Evolutionary conservation across 179 eudicot genomes (phyloP), one percentile per base, ranked within the genome.

Genomic region (Silene noctiflora): DNA sequence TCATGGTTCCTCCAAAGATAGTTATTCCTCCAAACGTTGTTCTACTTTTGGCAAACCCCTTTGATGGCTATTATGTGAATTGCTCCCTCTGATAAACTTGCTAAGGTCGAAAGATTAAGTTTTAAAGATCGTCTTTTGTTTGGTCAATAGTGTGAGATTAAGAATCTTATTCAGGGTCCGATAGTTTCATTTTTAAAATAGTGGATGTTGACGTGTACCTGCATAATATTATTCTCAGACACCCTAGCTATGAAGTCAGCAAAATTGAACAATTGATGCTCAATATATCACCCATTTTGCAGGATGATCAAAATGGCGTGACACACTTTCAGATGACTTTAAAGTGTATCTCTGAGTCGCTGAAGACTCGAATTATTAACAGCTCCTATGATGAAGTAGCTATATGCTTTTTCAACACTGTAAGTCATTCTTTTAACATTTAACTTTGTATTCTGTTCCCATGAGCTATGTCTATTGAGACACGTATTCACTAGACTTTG

Each of bases 331-430:
- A 93, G 60, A 82, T 88, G 78, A 87, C 91, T 81, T 72, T 90
- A 56, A 89, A 85, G 75, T 91, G 96, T 75, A 90, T 95, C 66
- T 88, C 94, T 21, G 88, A 89, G 79, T 83, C 96, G 17, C 67
- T 95, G 85, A 95, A 87, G 89, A 87, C 88, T 71, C 96, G 89
- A 81, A 95, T 93, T 59, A 95, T 95, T 64, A 95, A 87, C 81
- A 88, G 87, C 72, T 90, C 98, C 64, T 85, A 95, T 68, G 99
- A 95, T 75, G 99, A 95, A 86, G 88, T 93, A 77, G 86, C 94
- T 22, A 83, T 95, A 67, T 93, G 98, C 83, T 95, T 95, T 88
- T 95, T 89, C 81, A 95, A 95, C 82, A 91, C 99, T 58, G 99
- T 95, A 86, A 87, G 91, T 74, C 46, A 65, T 55, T 70, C 53